A percentile compares a stretch with the other conserved stretches of the same genome.
These are phyloP conservation scores for Fonsecaea pedrosoi DNA, from an alignment of 2,329 filamentous ascomycete species.

Conservation along the genomic window DNA sequence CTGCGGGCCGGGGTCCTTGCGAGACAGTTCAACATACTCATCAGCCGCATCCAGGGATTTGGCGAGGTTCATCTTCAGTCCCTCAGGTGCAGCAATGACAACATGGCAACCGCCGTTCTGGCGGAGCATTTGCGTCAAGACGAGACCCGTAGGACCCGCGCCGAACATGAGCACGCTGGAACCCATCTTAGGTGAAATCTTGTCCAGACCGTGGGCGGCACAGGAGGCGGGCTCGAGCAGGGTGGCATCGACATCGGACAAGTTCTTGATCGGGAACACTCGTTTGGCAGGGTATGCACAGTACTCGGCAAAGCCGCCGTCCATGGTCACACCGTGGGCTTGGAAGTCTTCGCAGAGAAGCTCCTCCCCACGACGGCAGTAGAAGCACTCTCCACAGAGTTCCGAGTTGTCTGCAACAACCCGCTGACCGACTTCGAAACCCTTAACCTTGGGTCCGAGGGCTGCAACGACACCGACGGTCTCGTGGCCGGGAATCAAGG, in stretches of 20 bases:
- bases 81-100: conserved; percentile 71
- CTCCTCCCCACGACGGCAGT: conserved; percentile 72
- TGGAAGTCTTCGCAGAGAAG: conserved; percentile 73
- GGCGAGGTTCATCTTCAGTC: conserved; percentile 74
- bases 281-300: conserved; percentile 57
- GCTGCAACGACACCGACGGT: conserved; percentile 70
- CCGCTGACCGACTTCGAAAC: conserved; percentile 67
- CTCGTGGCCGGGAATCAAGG: conserved; percentile 71
- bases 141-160: conserved; percentile 70
- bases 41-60: conserved; percentile 56
- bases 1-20: conserved; percentile 61
- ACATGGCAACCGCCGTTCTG: conserved; percentile 73
- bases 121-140: conserved; percentile 67
- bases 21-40: conserved; percentile 56
- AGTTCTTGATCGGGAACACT: conserved; percentile 71
- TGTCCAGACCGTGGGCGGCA: conserved; percentile 62
- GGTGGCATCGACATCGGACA: conserved; percentile 71
- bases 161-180: conserved; percentile 71
- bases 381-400: conserved; percentile 74
- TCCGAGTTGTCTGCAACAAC: conserved; percentile 64
- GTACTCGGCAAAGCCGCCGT: conserved; percentile 77
- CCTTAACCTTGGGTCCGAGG: conserved; percentile 64
- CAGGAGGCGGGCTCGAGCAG: conserved; percentile 74
- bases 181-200: conserved; percentile 67
- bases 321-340: conserved; percentile 65